Evolutionary conservation across 257 asterid species (phyloP), one percentile per base, ranked within the genome.

Genomic region (Solanum microdontum): DNA sequence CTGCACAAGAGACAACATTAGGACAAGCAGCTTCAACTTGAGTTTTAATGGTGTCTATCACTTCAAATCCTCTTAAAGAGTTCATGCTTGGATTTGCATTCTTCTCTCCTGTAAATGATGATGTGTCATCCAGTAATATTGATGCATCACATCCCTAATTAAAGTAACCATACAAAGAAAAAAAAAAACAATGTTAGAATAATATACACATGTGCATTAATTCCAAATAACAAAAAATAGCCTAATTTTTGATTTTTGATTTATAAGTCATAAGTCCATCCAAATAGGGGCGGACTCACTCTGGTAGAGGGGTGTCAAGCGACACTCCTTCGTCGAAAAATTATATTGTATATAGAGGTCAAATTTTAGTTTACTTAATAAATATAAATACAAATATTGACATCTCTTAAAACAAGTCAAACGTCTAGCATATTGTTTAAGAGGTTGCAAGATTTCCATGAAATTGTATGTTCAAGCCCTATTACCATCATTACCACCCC

Each of bases 91-190:
- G 95, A 19, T 1, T 15, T 62, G 95, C 93, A 19, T 51, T 92
- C 86, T 92, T 90, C 86, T 92, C 95, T 21, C 95, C 91, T 0
- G 90, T 90, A 68, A 92, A 89, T 2, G 88, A 82, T 24, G 91
- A 9, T 1, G 94, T 90, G 82, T 92, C 93, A 43, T 90, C 94
- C 58, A 92, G 83, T 77, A 93, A 72, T 89, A 91, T 34, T 11
- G 93, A 88, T 62, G 86, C 95, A 45, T 93, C 95, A 30, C 95
- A 93, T 1, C 95, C 95, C 94, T 92, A 14, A 26, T 68, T 28
- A 64, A 58, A 66, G 33, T 66, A 66, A 66, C 73, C 33, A 64
- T 64, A 64, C 4, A 24, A 24, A 24, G 28, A 11, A 11, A 11
- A 10, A 4, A 4, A 10, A n/a, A 66, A 11, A 6, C 1, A n/a